Conservation (phyloP, 2,329 filamentous ascomycete genomes). For the Monosporascus sp. region DNA sequence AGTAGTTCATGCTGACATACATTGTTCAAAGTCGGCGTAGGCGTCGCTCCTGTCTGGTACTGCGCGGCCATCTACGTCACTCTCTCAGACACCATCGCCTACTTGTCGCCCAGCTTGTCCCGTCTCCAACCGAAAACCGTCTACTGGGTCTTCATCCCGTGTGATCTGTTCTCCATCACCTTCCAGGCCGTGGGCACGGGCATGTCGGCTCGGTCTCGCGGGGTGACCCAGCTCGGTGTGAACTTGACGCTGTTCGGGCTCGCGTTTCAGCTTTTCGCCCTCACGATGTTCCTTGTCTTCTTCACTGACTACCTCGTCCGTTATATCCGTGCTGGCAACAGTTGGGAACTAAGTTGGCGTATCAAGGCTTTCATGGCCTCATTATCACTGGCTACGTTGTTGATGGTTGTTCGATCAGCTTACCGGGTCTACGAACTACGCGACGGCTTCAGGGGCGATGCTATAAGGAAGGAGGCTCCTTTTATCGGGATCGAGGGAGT, state of each 20-base stretch:
- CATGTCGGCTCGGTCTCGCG: constrained; percentile 39
- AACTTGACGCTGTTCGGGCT: constrained; percentile 50
- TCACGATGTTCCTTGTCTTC: constrained; percentile 45
- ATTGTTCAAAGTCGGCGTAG: constrained; percentile 45
- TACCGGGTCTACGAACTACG: constrained; percentile 56
- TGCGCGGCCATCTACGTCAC: constrained; percentile 64
- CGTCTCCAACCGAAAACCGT: constrained; percentile 22
- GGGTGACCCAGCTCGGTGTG: constrained; percentile 37
- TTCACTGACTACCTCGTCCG: constrained; percentile 38
- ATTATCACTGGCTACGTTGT: constrained; percentile 44
- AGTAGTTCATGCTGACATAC: not conserved
- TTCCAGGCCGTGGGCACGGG: constrained; percentile 37
- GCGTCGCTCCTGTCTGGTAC: constrained; percentile 50
- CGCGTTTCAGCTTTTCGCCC: constrained; percentile 51
- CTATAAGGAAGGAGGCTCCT: constrained; percentile 42
- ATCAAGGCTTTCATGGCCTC: constrained; percentile 48
- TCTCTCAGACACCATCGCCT: constrained; percentile 28
- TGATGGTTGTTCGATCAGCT: constrained; percentile 51
- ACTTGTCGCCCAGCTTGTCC: constrained; percentile 19
- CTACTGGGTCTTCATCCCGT: constrained; percentile 30
- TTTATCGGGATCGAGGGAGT: constrained; percentile 46
- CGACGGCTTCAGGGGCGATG: constrained; percentile 46
- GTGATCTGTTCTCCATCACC: constrained; percentile 37
- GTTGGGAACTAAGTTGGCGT: constrained; percentile 9
- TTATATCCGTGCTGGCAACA: constrained; percentile 12